phyloP scores from a whole-genome alignment of 345 rosid species.

The Linum tenue region DNA sequence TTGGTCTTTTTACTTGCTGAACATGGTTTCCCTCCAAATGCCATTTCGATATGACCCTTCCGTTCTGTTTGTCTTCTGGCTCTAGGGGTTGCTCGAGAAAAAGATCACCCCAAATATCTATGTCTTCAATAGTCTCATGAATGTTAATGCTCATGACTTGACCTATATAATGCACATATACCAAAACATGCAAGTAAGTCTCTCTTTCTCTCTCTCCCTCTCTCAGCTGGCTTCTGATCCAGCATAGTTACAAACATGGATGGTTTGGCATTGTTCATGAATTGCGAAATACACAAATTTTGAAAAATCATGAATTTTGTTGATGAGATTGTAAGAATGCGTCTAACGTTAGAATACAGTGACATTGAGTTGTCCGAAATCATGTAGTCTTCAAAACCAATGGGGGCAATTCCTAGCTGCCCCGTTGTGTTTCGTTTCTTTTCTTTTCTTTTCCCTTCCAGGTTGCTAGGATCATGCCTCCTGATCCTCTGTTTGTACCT shows the following conservation, averaged over 20 bases:
- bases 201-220: slow-evolving; percentile 21
- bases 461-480: too few relatives aligned
- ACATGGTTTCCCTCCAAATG: background rate
- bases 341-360: too few relatives aligned
- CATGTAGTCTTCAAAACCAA: too few relatives aligned
- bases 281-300: too few relatives aligned
- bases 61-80: slow-evolving; percentile 21
- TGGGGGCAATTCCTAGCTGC: too few relatives aligned
- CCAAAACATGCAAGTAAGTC: slow-evolving; percentile 63
- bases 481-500: too few relatives aligned
- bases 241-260: background rate
- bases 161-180: slow-evolving; percentile 49
- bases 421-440: too few relatives aligned
- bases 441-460: too few relatives aligned
- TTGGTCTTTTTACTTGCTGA: background rate
- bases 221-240: background rate
- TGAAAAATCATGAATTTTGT: too few relatives aligned
- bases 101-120: slow-evolving; percentile 55
- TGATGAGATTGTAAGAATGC: too few relatives aligned
- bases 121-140: slow-evolving; percentile 89
- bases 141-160: slow-evolving; percentile 80
- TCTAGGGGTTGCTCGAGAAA: slow-evolving; percentile 62
- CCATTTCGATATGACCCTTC: slow-evolving; percentile 7
- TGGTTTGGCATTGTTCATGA: background rate
- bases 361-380: too few relatives aligned